A percentile compares a stretch with the other conserved stretches of the same genome.
These are phyloP conservation scores for Deuterostichococcus epilithicus DNA, from an alignment of 139 green algal species.

Conservation along the genomic window DNA sequence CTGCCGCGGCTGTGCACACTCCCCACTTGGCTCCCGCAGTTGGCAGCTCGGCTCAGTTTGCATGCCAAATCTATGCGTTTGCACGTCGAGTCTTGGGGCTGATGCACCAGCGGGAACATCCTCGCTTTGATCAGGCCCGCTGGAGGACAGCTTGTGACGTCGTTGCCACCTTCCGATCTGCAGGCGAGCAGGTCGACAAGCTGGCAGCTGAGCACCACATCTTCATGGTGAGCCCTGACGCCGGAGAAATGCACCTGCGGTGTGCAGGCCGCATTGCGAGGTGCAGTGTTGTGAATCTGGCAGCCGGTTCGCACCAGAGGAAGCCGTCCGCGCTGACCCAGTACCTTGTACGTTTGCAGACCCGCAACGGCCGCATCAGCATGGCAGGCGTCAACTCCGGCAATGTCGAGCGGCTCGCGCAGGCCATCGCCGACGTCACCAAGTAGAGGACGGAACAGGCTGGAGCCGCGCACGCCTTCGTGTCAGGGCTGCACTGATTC, in stretches of 20 bases:
- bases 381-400: conserved; percentile 87
- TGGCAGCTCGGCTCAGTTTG: too few relatives aligned
- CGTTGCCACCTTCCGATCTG: background rate
- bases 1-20: background rate
- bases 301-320: background rate
- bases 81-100: too few relatives aligned
- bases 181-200: conserved; percentile 60
- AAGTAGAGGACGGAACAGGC: conserved; percentile 7
- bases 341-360: conserved; percentile 28
- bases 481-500: background rate
- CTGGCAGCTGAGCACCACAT: conserved; percentile 74
- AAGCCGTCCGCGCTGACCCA: too few relatives aligned
- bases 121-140: background rate
- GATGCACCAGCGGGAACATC: background rate
- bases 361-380: conserved; percentile 86
- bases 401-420: conserved; percentile 75
- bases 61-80: too few relatives aligned
- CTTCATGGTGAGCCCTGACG: conserved; percentile 57
- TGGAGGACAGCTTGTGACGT: background rate
- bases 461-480: background rate
- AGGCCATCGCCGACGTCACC: conserved; percentile 83
- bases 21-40: too few relatives aligned
- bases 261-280: background rate
- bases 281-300: background rate
- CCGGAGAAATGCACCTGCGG: background rate